phyloP scores from a whole-genome alignment of 2,329 filamentous ascomycete genomes.

The Trichoderma endophyticum region DNA sequence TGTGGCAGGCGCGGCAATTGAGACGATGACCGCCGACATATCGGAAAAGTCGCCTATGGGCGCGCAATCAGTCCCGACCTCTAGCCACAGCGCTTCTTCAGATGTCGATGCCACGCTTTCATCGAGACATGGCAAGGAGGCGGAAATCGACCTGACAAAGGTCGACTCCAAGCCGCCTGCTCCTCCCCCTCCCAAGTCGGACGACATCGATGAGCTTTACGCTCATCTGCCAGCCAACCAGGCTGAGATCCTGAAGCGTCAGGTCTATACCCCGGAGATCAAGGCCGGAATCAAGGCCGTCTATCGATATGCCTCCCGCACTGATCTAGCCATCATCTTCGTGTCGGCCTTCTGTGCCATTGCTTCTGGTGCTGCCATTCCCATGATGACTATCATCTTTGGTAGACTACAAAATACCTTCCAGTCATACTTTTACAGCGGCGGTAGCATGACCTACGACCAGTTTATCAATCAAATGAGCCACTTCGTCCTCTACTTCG shows the following conservation, averaged over 20 bases:
- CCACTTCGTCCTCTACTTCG: conserved; percentile 72
- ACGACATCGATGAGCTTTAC: conserved; percentile 52
- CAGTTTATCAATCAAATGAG: conserved; percentile 60
- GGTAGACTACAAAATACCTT: conserved; percentile 73
- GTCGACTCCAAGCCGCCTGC: conserved; percentile 14
- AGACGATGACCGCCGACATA: conserved; percentile 14
- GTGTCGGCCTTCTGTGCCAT: conserved; percentile 64
- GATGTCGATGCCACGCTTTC: conserved; percentile 9
- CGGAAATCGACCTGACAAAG: conserved; percentile 7
- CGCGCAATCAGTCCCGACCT: conserved; percentile 1
- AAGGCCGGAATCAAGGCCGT: conserved; percentile 62
- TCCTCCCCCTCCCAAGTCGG: conserved; percentile 23
- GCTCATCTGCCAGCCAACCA: conserved; percentile 63
- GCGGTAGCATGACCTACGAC: conserved; percentile 41
- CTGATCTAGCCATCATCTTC: conserved; percentile 61
- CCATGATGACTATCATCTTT: conserved; percentile 79
- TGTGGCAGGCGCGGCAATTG: conserved; percentile 8
- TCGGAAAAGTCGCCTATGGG: conserved; percentile 3
- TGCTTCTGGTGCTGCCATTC: conserved; percentile 69
- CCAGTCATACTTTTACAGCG: conserved; percentile 44
- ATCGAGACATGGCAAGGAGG: not conserved
- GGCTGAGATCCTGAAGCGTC: conserved; percentile 62
- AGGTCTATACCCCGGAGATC: conserved; percentile 63
- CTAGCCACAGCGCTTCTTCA: conserved; percentile 14
- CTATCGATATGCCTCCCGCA: conserved; percentile 66